phyloP scores from a whole-genome alignment of 805 yeast genomes.

The Lipomyces starkeyi region DNA sequence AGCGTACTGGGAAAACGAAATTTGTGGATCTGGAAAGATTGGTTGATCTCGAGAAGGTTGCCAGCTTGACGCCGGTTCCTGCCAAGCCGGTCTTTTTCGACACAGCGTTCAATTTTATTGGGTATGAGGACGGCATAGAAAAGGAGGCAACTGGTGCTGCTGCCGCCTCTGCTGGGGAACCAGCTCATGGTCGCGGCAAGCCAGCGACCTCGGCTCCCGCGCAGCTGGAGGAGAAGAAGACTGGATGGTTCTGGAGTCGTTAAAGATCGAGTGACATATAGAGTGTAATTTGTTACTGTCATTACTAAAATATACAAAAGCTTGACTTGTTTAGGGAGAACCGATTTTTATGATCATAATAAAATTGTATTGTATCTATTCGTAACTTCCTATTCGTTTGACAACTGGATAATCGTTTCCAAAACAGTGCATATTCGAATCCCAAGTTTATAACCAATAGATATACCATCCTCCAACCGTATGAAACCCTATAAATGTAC shows the following conservation, averaged over 20 bases:
- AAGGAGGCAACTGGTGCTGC: constrained; percentile 2
- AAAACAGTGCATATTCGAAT: background rate
- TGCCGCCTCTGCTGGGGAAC: background rate
- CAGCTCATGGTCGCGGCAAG: background rate
- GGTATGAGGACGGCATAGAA: constrained; percentile 20
- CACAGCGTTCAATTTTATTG: constrained; percentile 81
- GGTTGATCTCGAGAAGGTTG: constrained; percentile 43
- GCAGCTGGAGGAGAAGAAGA: constrained; percentile 12
- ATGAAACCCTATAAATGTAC: background rate
- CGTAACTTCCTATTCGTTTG: no score
- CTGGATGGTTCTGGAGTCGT: constrained; percentile 36
- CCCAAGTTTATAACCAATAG: background rate
- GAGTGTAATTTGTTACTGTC: background rate
- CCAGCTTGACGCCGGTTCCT: constrained; percentile 62
- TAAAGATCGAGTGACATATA: background rate
- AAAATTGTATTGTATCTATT: no score
- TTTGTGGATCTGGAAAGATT: constrained; percentile 41
- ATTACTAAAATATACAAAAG: background rate
- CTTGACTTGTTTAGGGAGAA: background rate
- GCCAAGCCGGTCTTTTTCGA: constrained; percentile 92
- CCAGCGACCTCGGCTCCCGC: background rate
- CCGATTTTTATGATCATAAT: no score
- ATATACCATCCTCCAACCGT: background rate
- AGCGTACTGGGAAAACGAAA: constrained; percentile 38
- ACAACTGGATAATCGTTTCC: no score